phyloP scores from a whole-genome alignment of 768 basidiomycete genomes.

The Trametes punicea region DNA sequence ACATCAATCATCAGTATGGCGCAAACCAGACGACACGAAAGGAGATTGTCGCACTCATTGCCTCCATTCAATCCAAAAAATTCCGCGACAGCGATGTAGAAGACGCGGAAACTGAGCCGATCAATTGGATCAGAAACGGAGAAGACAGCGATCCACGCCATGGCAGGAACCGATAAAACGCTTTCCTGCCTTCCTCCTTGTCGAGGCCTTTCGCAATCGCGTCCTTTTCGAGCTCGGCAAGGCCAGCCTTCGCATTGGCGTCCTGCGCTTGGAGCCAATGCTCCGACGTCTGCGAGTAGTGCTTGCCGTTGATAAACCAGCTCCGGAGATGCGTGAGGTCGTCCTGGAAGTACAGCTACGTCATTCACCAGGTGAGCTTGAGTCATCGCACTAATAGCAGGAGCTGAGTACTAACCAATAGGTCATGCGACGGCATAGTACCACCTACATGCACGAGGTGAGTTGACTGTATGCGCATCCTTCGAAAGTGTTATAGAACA shows the following conservation, averaged over 20 bases:
- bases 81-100: constrained; percentile 71
- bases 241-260: constrained; percentile 44
- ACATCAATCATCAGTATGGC: too few species aligned
- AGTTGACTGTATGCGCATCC: background rate
- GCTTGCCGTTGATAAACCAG: constrained; percentile 60
- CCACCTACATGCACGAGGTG: constrained; percentile 50
- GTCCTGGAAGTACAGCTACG: constrained; percentile 59
- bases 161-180: constrained; percentile 46
- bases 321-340: constrained; percentile 56
- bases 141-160: background rate
- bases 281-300: constrained; percentile 65
- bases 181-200: constrained; percentile 50
- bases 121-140: too few species aligned
- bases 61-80: constrained; percentile 60
- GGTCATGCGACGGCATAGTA: constrained; percentile 67
- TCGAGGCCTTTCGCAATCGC: constrained; percentile 44
- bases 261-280: constrained; percentile 65
- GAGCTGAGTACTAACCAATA: constrained; percentile 40
- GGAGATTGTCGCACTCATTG: constrained; percentile 64
- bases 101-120: constrained; percentile 61
- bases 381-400: background rate
- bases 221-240: constrained; percentile 48
- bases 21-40: too few species aligned
- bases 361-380: background rate
- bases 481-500: background rate